Percentiles rank a stretch among this genome's conserved stretches.
Conservation (phyloP, 2,329 filamentous ascomycete genomes). For the Alternaria arbusti region DNA sequence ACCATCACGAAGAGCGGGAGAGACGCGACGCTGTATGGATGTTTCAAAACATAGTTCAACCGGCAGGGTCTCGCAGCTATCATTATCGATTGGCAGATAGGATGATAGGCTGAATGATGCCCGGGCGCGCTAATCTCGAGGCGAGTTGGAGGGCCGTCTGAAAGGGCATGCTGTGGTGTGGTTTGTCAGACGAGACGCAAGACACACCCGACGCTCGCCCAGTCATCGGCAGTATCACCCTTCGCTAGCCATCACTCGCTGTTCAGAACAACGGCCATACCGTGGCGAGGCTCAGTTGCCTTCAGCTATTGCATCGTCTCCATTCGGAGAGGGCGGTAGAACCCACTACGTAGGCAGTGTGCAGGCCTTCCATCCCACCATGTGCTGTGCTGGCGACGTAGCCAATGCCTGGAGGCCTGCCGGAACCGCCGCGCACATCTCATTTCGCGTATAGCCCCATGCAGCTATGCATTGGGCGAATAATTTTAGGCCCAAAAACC, state of each 20-base stretch:
- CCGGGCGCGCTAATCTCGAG: conserved; percentile 30
- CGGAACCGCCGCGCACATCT: conserved; percentile 40
- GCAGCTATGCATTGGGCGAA: conserved; percentile 43
- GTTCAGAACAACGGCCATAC: conserved; percentile 14
- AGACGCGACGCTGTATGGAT: conserved; percentile 31
- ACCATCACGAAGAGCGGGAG: conserved; percentile 28
- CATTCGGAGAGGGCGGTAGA: conserved; percentile 31
- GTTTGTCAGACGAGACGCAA: conserved; percentile 33
- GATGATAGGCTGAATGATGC: conserved; percentile 40
- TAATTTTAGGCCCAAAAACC: conserved; percentile 43
- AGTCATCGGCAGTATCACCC: conserved; percentile 13
- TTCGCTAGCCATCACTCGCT: conserved; percentile 3
- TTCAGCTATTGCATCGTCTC: conserved; percentile 13
- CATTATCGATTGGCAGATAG: conserved; percentile 47
- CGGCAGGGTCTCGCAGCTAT: conserved; percentile 42
- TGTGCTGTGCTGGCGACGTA: conserved; percentile 16
- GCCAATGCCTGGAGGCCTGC: conserved; percentile 29
- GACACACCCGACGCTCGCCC: conserved; percentile 3
- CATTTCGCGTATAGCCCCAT: conserved; percentile 42
- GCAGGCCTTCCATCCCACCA: conserved; percentile 25
- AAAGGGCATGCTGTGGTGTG: conserved; percentile 16
- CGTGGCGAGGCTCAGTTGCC: conserved; percentile 15
- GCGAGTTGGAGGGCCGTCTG: conserved; percentile 16
- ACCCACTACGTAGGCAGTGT: conserved; percentile 15
- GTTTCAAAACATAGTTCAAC: conserved; percentile 45